These are phyloP conservation scores for Cyclotella kingstonii DNA, from an alignment of 108 stramenopile genomes.

Conservation along the genomic window DNA sequence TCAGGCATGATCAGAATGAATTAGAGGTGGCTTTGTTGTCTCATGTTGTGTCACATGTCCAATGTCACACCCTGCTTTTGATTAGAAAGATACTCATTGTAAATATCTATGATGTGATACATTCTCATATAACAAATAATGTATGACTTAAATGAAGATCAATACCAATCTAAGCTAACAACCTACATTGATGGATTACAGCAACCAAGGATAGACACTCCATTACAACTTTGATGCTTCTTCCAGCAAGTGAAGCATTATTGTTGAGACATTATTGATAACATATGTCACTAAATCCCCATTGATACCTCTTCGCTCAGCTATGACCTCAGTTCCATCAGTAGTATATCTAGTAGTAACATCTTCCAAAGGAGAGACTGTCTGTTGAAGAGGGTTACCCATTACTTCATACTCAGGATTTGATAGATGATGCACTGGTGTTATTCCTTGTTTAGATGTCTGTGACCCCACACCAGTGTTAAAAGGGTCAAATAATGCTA, in stretches of 20 bases:
- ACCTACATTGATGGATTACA: too few species aligned
- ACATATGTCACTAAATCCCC: slow-evolving; percentile 10
- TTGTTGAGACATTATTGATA: slow-evolving; percentile 12
- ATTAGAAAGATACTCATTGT: too few species aligned
- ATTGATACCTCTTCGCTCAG: slow-evolving; percentile 45
- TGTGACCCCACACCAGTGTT: neutral
- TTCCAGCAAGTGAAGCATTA: slow-evolving; percentile 12
- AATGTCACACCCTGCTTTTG: too few species aligned
- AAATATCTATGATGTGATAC: too few species aligned
- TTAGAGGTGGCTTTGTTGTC: too few species aligned
- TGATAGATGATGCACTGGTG: neutral
- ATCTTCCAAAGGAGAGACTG: slow-evolving; percentile 49
- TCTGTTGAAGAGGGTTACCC: neutral
- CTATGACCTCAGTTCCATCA: slow-evolving; percentile 30
- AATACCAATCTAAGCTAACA: too few species aligned
- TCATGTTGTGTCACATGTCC: too few species aligned
- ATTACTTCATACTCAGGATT: neutral
- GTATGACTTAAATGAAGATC: too few species aligned
- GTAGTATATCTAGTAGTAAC: slow-evolving; percentile 34
- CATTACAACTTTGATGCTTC: neutral
- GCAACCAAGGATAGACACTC: too few species aligned
- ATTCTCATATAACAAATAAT: too few species aligned
- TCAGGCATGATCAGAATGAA: too few species aligned
- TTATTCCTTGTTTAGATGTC: neutral
- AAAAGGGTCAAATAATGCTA: slow-evolving; percentile 54